phyloP scores from a whole-genome alignment of 2,329 filamentous ascomycete species.

The Mycosphaerella sp. region DNA sequence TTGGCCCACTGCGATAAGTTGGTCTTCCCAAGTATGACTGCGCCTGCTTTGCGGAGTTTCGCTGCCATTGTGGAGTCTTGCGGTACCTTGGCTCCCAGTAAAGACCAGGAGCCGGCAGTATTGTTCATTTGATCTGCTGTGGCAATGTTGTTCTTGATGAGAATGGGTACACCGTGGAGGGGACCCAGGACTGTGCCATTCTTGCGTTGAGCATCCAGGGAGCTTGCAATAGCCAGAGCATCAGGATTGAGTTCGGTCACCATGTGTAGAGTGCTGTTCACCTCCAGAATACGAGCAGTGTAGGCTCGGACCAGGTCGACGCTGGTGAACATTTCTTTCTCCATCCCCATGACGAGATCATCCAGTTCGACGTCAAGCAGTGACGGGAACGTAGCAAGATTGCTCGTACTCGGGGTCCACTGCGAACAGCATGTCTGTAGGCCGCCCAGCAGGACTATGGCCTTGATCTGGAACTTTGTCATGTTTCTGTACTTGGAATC shows the following conservation, averaged over 20 bases:
- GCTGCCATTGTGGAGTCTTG: slow-evolving; percentile 53
- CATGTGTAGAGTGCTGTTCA: slow-evolving; percentile 48
- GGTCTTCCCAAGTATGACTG: slow-evolving; percentile 60
- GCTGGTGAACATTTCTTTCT: slow-evolving; percentile 48
- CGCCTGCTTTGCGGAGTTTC: slow-evolving; percentile 56
- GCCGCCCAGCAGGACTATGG: neutral
- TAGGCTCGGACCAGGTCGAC: slow-evolving; percentile 55
- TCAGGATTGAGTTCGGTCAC: slow-evolving; percentile 53
- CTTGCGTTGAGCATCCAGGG: slow-evolving; percentile 45
- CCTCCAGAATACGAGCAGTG: slow-evolving; percentile 45
- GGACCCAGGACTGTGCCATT: slow-evolving; percentile 46
- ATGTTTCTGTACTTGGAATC: neutral
- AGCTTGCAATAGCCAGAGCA: slow-evolving; percentile 44
- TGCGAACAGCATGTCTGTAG: neutral
- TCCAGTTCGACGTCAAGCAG: slow-evolving; percentile 49
- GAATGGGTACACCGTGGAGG: slow-evolving; percentile 58
- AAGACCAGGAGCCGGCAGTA: slow-evolving; percentile 57
- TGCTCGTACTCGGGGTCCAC: neutral
- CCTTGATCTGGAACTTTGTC: neutral
- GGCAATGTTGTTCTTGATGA: slow-evolving; percentile 63
- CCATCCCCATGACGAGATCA: slow-evolving; percentile 46
- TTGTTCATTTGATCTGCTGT: slow-evolving; percentile 58
- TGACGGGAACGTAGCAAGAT: slow-evolving; percentile 28
- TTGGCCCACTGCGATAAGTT: slow-evolving; percentile 62
- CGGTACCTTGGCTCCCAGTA: slow-evolving; percentile 53